Base-by-base conservation (phyloP, 1,284 basidiomycete genomes). In the Taiwanofungus camphoratus region DNA sequence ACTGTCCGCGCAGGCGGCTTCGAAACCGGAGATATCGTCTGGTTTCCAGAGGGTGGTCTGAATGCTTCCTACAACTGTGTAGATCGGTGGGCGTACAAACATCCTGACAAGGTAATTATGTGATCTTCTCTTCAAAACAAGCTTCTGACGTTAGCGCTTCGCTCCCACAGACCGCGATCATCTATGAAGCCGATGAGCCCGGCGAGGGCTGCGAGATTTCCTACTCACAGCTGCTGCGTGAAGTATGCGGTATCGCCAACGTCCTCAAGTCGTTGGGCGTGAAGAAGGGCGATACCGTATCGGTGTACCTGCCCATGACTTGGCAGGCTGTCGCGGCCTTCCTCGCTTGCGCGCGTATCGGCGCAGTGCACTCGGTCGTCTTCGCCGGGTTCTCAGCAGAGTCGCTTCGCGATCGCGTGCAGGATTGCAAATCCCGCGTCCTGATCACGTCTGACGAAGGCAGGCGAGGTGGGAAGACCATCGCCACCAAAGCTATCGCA, bases 381-480 rank as follows among this genome's bases (percentile, higher is more conserved):
- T 99, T 99, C 59, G 95, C 95, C 39, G 95, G 96, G 12, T 99
- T 99, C 75, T 92, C 87, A 7, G 84, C 94, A n/a, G 96, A 98
- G 68, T 90, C 90, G 8, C 82, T 99, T 44, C 82, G 95, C 40
- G 96, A 98, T 67, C 86, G 96, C 48, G 80, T 94, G 31, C 77
- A 83, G 46, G 96, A 99, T 67, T 96, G 94, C 70, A 77, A 79
- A 56, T 91, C 84, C 27, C 81, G 83, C 43, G 91, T 99, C 8
- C 74, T 99, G 51, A 92, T 99, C 62, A 99, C 96, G 11, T 86
- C 88, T 32, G 96, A 99, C 63, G 96, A 99, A 68, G 95, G 95
- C 41, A 77, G 79, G 50, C 82, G 96, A 49, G 96, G 95, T 48
- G 95, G 95, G 27, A 93, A 96, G 76, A 71, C 82, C 11, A 96